Conservation (phyloP, 2,329 filamentous ascomycete species). For the Pseudopithomyces maydicus region DNA sequence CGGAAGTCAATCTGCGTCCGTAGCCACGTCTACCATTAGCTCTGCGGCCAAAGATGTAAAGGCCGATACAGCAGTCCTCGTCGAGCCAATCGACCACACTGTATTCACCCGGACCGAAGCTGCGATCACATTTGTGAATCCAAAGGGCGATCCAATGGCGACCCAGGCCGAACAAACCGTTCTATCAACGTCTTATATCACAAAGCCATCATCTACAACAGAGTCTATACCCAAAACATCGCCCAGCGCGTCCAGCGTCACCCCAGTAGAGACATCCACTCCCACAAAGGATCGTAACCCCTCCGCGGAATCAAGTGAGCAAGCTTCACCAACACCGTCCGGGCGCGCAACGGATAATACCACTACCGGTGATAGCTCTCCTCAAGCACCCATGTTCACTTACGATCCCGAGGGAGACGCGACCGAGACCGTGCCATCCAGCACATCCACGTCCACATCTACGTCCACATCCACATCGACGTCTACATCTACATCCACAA, state of each 20-base stretch:
- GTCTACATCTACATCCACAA: not conserved
- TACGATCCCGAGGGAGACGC: slow-evolving; percentile 2
- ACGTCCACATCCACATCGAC: no score
- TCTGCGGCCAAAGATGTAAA: slow-evolving; percentile 22
- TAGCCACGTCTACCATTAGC: not conserved
- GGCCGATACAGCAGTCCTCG: slow-evolving; percentile 39
- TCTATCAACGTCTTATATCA: slow-evolving; percentile 38
- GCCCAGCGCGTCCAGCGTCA: slow-evolving; percentile 20
- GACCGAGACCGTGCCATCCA: not conserved
- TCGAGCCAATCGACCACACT: slow-evolving; percentile 38
- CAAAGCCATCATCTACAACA: slow-evolving; percentile 24
- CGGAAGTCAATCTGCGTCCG: not conserved
- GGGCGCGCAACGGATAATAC: not conserved
- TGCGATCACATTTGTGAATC: slow-evolving; percentile 40
- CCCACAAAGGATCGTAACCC: not conserved
- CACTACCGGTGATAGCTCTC: not conserved
- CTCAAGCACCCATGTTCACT: slow-evolving; percentile 10
- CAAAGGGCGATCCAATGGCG: slow-evolving; percentile 35
- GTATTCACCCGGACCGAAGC: slow-evolving; percentile 32
- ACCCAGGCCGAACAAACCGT: slow-evolving; percentile 35
- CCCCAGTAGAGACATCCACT: slow-evolving; percentile 12
- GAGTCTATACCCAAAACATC: slow-evolving; percentile 15
- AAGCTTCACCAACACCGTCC: slow-evolving; percentile 6
- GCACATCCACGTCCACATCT: not conserved
- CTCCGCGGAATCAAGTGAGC: not conserved